phyloP scores from a whole-genome alignment of 208 protist genomes.

The Acanthamoeba triangularis region DNA sequence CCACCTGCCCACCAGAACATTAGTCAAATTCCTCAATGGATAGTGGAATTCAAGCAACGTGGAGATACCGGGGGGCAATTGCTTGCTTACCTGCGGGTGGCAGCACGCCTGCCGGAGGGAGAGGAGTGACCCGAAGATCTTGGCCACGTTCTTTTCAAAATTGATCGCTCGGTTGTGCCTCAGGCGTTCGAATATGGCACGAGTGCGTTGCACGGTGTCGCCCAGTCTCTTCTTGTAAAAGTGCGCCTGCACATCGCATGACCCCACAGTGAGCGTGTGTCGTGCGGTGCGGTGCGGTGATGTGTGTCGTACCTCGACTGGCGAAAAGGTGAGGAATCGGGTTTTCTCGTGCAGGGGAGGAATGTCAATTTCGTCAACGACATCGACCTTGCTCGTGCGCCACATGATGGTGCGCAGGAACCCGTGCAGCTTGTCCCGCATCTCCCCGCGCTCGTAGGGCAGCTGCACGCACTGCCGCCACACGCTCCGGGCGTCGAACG shows the following conservation, averaged over 20 bases:
- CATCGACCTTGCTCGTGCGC: constrained; percentile 58
- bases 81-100: constrained; percentile 36
- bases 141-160: constrained; percentile 45
- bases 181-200: constrained; percentile 3
- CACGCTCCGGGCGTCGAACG: background rate
- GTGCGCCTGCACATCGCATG: background rate
- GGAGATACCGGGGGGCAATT: no score
- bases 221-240: constrained; percentile 58
- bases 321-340: constrained; percentile 29
- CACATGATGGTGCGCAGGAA: constrained; percentile 63
- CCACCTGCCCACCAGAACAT: background rate
- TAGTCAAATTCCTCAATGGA: no score
- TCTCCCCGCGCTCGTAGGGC: constrained; percentile 41
- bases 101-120: constrained; percentile 54
- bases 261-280: background rate
- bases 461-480: constrained; percentile 63
- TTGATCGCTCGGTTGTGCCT: background rate
- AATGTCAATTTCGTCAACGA: constrained; percentile 20
- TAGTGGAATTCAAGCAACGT: no score
- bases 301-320: constrained; percentile 17
- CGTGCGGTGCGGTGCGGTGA: background rate
- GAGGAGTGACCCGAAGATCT: constrained; percentile 52
- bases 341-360: constrained; percentile 12
- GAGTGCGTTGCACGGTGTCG: background rate
- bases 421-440: background rate